A percentile compares a stretch with the other conserved stretches of the same genome.
phyloP scores from a whole-genome alignment of 2,329 filamentous ascomycete genomes.

The Aspergillus amoenus region DNA sequence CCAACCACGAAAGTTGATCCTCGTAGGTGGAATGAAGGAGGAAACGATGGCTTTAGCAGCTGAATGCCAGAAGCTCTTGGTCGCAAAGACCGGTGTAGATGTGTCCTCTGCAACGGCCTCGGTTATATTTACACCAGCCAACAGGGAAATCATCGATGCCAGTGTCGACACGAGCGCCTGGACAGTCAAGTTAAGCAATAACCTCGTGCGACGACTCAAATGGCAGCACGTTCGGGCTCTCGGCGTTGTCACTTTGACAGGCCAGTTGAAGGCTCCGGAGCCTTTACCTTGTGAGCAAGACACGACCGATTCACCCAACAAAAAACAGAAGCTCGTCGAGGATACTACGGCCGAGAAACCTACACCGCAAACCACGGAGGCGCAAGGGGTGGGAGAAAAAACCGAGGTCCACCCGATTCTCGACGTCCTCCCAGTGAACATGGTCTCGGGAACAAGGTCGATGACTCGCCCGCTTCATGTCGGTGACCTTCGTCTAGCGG shows the following conservation, averaged over 20 bases:
- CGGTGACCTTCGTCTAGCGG: conserved; percentile 84
- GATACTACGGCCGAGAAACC: conserved; percentile 19
- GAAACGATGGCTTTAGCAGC: conserved; percentile 78
- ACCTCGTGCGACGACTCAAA: conserved; percentile 79
- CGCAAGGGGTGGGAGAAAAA: conserved; percentile 27
- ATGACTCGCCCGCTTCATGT: conserved; percentile 89
- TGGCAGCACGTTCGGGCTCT: conserved; percentile 94
- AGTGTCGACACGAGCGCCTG: conserved; percentile 98
- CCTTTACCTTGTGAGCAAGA: conserved; percentile 27
- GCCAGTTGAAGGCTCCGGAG: conserved; percentile 59
- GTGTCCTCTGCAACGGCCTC: conserved; percentile 51
- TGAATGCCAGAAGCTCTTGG: conserved; percentile 71
- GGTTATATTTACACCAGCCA: conserved; percentile 77
- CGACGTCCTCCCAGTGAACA: conserved; percentile 58
- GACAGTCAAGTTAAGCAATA: conserved; percentile 85
- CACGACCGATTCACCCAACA: conserved; percentile 43
- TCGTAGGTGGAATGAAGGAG: conserved; percentile 75
- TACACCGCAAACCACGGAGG: conserved; percentile 16
- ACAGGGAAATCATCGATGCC: conserved; percentile 77
- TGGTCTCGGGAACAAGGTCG: conserved; percentile 72
- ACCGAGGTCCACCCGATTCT: conserved; percentile 50
- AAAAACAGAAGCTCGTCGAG: conserved; percentile 49
- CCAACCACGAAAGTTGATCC: conserved; percentile 87
- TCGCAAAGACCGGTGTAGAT: conserved; percentile 39
- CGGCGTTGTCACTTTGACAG: conserved; percentile 89